Conservation (phyloP, 73 alveolate genomes). For the Tetrahymena thermophila region DNA sequence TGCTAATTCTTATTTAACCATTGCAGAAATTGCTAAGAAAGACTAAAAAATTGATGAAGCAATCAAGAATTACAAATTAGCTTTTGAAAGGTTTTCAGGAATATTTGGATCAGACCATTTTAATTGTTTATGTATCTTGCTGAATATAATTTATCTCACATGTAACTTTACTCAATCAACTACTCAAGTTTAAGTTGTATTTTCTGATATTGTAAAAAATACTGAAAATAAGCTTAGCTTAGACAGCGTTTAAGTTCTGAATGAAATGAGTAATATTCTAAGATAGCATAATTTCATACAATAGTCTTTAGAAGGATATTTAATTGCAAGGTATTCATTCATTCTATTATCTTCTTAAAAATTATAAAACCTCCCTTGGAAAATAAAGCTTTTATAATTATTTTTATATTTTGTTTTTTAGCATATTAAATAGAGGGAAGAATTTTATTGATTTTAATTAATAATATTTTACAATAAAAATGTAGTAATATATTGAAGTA, state of each 20-base stretch:
- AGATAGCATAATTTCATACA: not conserved
- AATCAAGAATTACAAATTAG: not conserved
- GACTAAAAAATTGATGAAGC: not conserved
- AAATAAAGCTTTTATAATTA: too few species aligned
- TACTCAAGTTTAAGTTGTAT: not conserved
- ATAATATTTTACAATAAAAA: too few species aligned
- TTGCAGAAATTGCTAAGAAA: not conserved
- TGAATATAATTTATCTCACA: not conserved
- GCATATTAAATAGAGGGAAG: too few species aligned
- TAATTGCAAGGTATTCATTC: not conserved
- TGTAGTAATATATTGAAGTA: not conserved
- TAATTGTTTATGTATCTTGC: not conserved
- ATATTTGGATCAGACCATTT: not conserved
- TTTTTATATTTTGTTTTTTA: too few species aligned
- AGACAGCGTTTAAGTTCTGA: not conserved
- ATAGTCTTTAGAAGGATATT: not conserved
- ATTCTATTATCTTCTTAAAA: too few species aligned
- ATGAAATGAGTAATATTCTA: not conserved
- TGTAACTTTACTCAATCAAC: not conserved
- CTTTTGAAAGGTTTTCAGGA: not conserved
- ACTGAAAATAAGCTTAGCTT: not conserved
- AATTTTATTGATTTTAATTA: too few species aligned
- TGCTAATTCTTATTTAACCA: not conserved
- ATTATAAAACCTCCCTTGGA: too few species aligned
- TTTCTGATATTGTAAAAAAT: not conserved